Evolutionary conservation across 2,329 filamentous ascomycete genomes (phyloP).

Genomic region (Xylariaceae sp.): DNA sequence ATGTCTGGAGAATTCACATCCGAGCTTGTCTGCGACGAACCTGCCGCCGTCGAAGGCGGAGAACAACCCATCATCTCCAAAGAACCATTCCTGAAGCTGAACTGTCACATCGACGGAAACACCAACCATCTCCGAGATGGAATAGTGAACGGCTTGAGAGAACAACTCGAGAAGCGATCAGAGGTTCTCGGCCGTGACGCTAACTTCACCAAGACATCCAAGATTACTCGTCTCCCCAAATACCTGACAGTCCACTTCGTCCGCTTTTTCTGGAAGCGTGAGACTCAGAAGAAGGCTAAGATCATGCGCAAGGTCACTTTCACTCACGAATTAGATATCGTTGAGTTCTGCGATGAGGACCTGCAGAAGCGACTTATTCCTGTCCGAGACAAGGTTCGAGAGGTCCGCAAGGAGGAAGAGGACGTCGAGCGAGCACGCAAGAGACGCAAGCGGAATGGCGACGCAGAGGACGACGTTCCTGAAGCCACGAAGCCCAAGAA

Average conservation of each 20-base stretch:
- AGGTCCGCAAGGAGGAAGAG: slow-evolving; percentile 90
- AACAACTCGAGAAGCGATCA: slow-evolving; percentile 89
- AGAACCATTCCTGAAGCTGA: slow-evolving; percentile 84
- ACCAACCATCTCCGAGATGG: slow-evolving; percentile 92
- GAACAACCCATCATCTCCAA: slow-evolving; percentile 65
- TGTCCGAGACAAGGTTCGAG: slow-evolving; percentile 92
- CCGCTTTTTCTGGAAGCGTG: slow-evolving; percentile 95
- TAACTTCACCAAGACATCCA: slow-evolving; percentile 84
- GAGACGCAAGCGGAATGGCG: slow-evolving; percentile 70
- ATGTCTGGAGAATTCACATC: slow-evolving; percentile 80
- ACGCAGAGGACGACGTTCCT: slow-evolving; percentile 43
- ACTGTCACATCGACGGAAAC: slow-evolving; percentile 86
- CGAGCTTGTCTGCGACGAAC: slow-evolving; percentile 77
- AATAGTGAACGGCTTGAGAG: slow-evolving; percentile 73
- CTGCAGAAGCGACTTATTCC: slow-evolving; percentile 79
- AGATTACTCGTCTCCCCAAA: slow-evolving; percentile 85
- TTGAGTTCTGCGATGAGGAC: slow-evolving; percentile 94
- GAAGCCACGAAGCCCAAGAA: slow-evolving; percentile 44
- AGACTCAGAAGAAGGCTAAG: slow-evolving; percentile 97
- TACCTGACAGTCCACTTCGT: slow-evolving; percentile 97
- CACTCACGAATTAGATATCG: slow-evolving; percentile 83
- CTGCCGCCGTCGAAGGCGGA: slow-evolving; percentile 67
- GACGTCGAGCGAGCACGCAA: slow-evolving; percentile 90
- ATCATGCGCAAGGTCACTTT: slow-evolving; percentile 99
- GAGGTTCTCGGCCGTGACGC: slow-evolving; percentile 72